Evolutionary conservation across 1,284 basidiomycete species (phyloP).

Genomic region (Cystobasidium pallidum): DNA sequence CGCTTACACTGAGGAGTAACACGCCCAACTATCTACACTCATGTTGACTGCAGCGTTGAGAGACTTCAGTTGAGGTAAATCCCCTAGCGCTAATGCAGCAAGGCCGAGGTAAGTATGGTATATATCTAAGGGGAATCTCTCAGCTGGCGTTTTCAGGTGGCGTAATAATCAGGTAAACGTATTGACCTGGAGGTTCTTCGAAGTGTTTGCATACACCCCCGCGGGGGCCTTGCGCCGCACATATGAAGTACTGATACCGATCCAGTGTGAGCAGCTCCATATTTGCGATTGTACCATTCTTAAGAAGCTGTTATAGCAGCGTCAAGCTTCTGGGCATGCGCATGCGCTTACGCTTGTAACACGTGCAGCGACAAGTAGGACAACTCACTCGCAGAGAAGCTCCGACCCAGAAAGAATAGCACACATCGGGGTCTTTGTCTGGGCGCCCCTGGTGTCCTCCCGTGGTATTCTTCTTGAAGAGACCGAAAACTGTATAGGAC

Average conservation of each 20-base stretch:
- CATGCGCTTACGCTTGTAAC: background rate
- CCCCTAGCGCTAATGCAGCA: conserved; percentile 64
- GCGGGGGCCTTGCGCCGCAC: conserved; percentile 71
- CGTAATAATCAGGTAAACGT: background rate
- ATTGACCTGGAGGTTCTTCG: conserved; percentile 71
- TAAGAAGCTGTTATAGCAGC: conserved; percentile 6
- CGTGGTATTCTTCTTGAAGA: background rate
- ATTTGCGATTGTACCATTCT: no score
- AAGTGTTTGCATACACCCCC: conserved; percentile 84
- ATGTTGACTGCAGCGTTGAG: background rate
- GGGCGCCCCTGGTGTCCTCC: conserved; percentile 80
- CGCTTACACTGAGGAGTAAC: no score
- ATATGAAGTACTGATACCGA: conserved; percentile 68
- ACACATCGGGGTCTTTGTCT: conserved; percentile 82
- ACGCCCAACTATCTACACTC: no score
- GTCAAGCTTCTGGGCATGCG: background rate
- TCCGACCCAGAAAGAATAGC: conserved; percentile 93
- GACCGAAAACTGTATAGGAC: background rate
- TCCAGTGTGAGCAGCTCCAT: conserved; percentile 67
- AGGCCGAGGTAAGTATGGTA: conserved; percentile 82
- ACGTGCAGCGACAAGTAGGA: no score
- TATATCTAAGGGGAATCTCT: conserved; percentile 68
- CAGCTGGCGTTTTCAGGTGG: background rate
- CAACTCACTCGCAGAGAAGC: conserved; percentile 69
- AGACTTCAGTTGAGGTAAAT: no score